Evolutionary conservation across 306 rosid genomes (phyloP).

Genomic region (Alnus glutinosa): DNA sequence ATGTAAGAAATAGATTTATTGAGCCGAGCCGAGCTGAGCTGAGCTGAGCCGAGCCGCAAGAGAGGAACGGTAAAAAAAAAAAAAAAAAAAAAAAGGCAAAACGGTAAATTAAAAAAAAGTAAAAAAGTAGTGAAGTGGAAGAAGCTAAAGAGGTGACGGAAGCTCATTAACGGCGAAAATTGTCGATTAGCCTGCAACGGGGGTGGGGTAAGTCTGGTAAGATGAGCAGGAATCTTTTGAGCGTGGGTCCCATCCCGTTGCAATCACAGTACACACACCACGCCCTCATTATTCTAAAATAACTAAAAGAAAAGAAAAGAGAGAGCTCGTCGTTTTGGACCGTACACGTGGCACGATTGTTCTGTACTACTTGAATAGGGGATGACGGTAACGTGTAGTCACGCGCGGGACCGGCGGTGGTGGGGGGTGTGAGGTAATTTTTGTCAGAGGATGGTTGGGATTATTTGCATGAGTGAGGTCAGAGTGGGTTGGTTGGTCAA

Average conservation of each 20-base stretch:
- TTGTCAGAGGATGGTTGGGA: neutral
- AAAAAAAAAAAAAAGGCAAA: neutral
- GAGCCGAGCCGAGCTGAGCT: neutral
- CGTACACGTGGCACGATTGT: constrained; percentile 39
- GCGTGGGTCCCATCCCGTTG: constrained; percentile 5
- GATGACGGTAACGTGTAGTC: constrained; percentile 31
- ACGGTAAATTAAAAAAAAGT: no score
- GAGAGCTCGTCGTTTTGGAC: neutral
- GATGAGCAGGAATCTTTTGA: constrained; percentile 21
- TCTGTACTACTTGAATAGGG: neutral
- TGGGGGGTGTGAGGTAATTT: constrained; percentile 4
- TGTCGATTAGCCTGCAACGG: constrained; percentile 37
- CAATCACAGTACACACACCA: neutral
- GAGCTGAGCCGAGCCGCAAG: neutral
- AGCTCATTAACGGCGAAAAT: constrained; percentile 34
- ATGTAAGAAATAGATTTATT: no score
- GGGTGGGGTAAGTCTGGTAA: neutral
- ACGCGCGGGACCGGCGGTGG: constrained; percentile 28
- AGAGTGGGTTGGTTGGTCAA: neutral
- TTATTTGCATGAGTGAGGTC: neutral
- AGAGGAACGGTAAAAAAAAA: neutral
- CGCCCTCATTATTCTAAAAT: constrained; percentile 17
- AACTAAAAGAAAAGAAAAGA: no score
- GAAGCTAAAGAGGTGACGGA: constrained; percentile 19
- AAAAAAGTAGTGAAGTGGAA: neutral